These are phyloP conservation scores for Xylaria sp. DNA, from an alignment of 2,329 filamentous ascomycete species.

Conservation along the genomic window DNA sequence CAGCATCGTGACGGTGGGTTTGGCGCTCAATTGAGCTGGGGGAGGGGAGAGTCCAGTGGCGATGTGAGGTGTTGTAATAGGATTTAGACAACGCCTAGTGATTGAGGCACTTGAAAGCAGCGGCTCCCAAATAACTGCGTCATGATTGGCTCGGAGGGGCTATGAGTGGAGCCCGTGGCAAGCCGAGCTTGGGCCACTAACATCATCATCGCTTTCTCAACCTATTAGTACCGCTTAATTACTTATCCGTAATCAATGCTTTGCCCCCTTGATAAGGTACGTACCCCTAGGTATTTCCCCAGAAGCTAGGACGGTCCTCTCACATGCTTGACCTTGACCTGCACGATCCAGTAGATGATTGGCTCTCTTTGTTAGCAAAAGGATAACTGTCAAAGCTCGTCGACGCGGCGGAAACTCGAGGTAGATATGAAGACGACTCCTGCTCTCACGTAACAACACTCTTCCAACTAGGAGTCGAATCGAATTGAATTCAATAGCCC, in stretches of 20 bases:
- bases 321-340: neutral
- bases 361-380: neutral
- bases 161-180: slow-evolving; percentile 40
- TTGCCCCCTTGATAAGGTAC: neutral
- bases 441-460: slow-evolving; percentile 2
- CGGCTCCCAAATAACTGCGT: slow-evolving; percentile 42
- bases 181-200: slow-evolving; percentile 43
- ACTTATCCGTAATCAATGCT: slow-evolving; percentile 14
- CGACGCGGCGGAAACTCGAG: slow-evolving; percentile 3
- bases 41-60: slow-evolving; percentile 49
- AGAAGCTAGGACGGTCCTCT: too few relatives aligned
- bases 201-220: neutral
- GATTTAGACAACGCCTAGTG: slow-evolving; percentile 42
- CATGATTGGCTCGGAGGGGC: slow-evolving; percentile 42
- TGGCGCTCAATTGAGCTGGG: slow-evolving; percentile 53
- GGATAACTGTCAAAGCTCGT: neutral
- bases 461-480: neutral
- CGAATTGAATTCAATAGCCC: neutral
- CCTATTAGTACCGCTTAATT: slow-evolving; percentile 24
- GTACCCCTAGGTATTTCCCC: neutral
- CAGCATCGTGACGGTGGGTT: slow-evolving; percentile 53
- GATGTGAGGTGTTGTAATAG: slow-evolving; percentile 39
- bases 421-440: slow-evolving; percentile 34
- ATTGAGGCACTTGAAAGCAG: slow-evolving; percentile 49
- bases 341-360: neutral